Conservation (phyloP, 1,284 basidiomycete genomes). For the Ustilago hordei region DNA sequence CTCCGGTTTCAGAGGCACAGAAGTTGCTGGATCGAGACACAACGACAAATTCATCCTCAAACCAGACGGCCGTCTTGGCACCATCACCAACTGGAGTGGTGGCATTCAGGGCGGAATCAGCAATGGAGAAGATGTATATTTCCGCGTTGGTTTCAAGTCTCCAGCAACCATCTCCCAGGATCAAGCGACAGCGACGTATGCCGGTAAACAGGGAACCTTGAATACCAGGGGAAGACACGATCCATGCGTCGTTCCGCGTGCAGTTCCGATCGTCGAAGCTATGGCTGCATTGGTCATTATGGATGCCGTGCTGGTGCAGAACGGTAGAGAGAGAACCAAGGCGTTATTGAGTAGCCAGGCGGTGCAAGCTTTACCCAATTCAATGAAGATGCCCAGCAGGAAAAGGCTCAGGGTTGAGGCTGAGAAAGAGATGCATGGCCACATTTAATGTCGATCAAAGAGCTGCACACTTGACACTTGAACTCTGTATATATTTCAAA, state of each 20-base stretch:
- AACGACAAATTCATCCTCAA: slow-evolving; percentile 88
- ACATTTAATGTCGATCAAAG: background rate
- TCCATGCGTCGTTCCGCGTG: slow-evolving; percentile 94
- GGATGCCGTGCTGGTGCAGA: slow-evolving; percentile 74
- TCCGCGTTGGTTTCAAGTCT: slow-evolving; percentile 96
- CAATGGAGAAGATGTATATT: slow-evolving; percentile 98
- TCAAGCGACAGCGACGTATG: slow-evolving; percentile 91
- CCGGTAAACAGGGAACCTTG: slow-evolving; percentile 86
- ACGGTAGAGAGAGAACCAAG: slow-evolving; percentile 49
- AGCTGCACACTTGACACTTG: too few species aligned
- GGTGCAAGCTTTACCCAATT: slow-evolving; percentile 56
- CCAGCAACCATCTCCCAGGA: slow-evolving; percentile 96
- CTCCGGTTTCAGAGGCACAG: slow-evolving; percentile 95
- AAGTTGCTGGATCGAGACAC: slow-evolving; percentile 90
- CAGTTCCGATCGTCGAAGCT: slow-evolving; percentile 97
- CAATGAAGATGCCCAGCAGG: slow-evolving; percentile 57
- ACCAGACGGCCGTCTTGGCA: slow-evolving; percentile 80
- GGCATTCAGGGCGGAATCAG: slow-evolving; percentile 98
- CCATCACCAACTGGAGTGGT: slow-evolving; percentile 93
- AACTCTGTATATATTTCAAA: too few species aligned
- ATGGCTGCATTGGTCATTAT: slow-evolving; percentile 97
- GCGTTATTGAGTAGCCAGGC: slow-evolving; percentile 34
- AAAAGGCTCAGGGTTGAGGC: slow-evolving; percentile 27
- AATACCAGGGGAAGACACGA: slow-evolving; percentile 94
- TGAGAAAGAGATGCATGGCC: background rate